Percentiles rank a stretch among this genome's conserved stretches.
These are phyloP conservation scores for Penicillium oxalicum DNA, from an alignment of 2,329 filamentous ascomycete species.

Conservation along the genomic window DNA sequence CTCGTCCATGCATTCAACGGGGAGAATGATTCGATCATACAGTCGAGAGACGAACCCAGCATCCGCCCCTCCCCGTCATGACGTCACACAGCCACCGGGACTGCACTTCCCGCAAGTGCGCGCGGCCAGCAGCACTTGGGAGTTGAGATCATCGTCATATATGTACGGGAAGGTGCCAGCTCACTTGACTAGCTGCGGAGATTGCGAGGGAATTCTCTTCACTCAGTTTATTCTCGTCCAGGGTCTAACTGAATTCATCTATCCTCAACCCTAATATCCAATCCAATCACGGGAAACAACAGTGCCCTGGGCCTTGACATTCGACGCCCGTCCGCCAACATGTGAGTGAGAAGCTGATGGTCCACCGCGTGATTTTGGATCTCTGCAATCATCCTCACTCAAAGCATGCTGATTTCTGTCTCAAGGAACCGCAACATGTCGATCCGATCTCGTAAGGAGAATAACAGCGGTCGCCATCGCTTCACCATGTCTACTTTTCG, in stretches of 20 bases:
- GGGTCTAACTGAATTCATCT: no score
- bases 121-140: conserved; percentile 7
- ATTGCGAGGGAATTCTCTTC: no score
- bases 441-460: conserved; percentile 32
- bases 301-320: no score
- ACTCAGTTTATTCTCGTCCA: no score
- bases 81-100: conserved; percentile 26
- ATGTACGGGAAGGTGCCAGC: conserved; percentile 6
- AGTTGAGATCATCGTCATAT: conserved; percentile 19
- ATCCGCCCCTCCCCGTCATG: conserved; percentile 26
- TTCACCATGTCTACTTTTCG: conserved; percentile 86
- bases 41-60: conserved; percentile 20
- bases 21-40: conserved; percentile 7
- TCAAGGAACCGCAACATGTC: conserved; percentile 42
- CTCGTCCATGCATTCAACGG: no score
- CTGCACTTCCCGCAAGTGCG: conserved; percentile 11
- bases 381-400: not conserved
- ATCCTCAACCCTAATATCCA: no score
- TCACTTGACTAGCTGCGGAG: not conserved
- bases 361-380: no score
- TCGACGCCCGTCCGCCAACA: no score
- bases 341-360: no score
- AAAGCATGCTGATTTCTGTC: not conserved
- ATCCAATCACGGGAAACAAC: no score
- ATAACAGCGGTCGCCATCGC: conserved; percentile 47